phyloP scores from a whole-genome alignment of 1,284 basidiomycete genomes.

The Rhizoctonia solani region DNA sequence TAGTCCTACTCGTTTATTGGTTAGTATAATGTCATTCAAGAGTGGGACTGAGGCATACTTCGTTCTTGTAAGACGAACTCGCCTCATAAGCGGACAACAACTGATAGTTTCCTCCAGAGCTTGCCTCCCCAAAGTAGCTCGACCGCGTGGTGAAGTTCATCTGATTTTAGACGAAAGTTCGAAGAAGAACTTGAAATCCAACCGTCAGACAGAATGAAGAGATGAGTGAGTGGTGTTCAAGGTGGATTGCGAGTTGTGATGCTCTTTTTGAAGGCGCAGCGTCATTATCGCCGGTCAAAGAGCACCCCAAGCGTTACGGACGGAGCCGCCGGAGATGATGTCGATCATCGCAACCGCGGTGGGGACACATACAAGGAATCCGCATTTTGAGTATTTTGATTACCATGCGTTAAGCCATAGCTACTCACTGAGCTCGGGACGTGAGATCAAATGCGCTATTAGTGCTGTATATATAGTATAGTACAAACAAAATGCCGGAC shows the following conservation, averaged over 20 bases:
- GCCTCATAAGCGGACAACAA: conserved; percentile 5
- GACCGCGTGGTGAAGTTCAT: conserved; percentile 23
- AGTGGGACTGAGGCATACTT: not conserved
- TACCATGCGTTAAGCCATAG: conserved; percentile 10
- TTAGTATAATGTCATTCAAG: not conserved
- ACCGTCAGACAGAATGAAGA: not conserved
- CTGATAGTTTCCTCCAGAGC: conserved; percentile 23
- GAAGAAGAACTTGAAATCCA: not conserved
- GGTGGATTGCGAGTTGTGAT: not conserved
- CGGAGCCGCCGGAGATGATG: conserved; percentile 15
- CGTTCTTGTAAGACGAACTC: conserved; percentile 8
- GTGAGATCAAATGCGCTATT: conserved; percentile 33
- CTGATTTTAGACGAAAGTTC: not conserved
- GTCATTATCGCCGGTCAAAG: conserved; percentile 1
- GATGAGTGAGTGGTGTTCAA: conserved; percentile 7
- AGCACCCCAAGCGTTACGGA: not conserved
- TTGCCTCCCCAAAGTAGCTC: conserved; percentile 10
- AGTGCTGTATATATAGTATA: conserved; percentile 9
- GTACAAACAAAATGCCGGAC: conserved; percentile 16
- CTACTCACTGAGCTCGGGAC: conserved; percentile 28
- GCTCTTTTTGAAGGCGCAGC: conserved; percentile 24
- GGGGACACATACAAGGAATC: not conserved
- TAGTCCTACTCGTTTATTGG: conserved; percentile 2
- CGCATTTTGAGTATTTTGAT: conserved; percentile 27
- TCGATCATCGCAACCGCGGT: conserved; percentile 26